Conservation (phyloP, 163 green algal genomes). For the Botryococcus braunii region DNA sequence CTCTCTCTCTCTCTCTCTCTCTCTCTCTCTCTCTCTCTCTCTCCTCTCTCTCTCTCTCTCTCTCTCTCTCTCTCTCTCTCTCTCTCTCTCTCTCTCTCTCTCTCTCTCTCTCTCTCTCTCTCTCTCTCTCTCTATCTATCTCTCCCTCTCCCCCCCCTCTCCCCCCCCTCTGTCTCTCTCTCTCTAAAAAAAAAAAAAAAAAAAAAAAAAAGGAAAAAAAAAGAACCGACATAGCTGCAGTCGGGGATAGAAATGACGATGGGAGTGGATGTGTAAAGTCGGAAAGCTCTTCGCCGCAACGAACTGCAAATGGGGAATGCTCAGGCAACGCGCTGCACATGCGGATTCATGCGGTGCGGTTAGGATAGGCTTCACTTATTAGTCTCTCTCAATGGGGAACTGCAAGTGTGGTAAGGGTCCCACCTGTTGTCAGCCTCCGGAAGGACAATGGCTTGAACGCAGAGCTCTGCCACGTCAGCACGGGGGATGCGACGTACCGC, state of each 20-base stretch:
- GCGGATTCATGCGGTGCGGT: neutral
- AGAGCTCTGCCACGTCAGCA: conserved; percentile 78
- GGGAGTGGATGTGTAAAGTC: neutral
- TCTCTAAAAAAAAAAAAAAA: too few relatives aligned
- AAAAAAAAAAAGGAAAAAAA: too few relatives aligned
- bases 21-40: too few relatives aligned
- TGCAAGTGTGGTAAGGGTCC: neutral
- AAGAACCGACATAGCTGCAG: neutral
- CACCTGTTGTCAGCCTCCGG: conserved; percentile 18
- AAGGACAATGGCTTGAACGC: conserved; percentile 16
- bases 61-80: too few relatives aligned
- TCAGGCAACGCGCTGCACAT: neutral
- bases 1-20: too few relatives aligned
- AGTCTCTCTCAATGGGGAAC: neutral
- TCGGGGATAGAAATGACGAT: neutral
- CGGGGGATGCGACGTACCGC: conserved; percentile 56
- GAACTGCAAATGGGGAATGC: too few relatives aligned
- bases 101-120: too few relatives aligned
- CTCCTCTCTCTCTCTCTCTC: too few relatives aligned
- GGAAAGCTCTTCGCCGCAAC: neutral
- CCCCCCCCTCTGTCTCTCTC: too few relatives aligned
- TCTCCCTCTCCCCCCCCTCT: too few relatives aligned
- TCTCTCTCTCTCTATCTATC: too few relatives aligned
- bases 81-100: too few relatives aligned
- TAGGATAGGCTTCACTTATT: neutral